Conservation (phyloP, 257 asterid genomes). For the Plectranthus barbatus region DNA sequence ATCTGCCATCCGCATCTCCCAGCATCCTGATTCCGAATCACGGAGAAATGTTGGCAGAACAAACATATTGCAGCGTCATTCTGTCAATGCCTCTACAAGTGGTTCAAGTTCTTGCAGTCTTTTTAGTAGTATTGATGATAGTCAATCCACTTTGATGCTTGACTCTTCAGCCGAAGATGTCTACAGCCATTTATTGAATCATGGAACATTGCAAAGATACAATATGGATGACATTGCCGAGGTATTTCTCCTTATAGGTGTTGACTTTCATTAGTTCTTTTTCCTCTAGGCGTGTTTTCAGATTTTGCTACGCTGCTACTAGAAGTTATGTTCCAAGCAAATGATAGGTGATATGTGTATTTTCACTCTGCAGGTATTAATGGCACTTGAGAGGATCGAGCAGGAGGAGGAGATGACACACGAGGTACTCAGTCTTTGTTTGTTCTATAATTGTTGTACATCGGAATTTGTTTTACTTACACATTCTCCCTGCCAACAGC, state of each 20-base stretch:
- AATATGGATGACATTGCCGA: slow-evolving; percentile 57
- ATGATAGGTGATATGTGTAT: neutral
- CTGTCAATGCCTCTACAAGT: slow-evolving; percentile 32
- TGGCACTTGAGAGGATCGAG: slow-evolving; percentile 74
- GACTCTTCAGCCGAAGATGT: slow-evolving; percentile 29
- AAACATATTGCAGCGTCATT: slow-evolving; percentile 23
- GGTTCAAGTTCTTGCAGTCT: slow-evolving; percentile 34
- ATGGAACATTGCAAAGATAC: slow-evolving; percentile 30
- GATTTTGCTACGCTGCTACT: too few species aligned
- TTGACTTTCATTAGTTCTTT: neutral
- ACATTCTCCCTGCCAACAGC: slow-evolving; percentile 33
- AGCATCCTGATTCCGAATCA: slow-evolving; percentile 17
- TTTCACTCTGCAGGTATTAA: slow-evolving; percentile 40
- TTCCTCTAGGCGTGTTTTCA: neutral
- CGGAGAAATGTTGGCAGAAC: slow-evolving; percentile 21
- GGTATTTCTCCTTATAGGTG: slow-evolving; percentile 29
- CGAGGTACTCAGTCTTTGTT: slow-evolving; percentile 44
- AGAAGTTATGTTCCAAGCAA: too few species aligned
- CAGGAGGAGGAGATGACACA: slow-evolving; percentile 56
- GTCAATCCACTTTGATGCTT: slow-evolving; percentile 17
- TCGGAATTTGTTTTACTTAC: neutral
- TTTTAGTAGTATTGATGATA: slow-evolving; percentile 32
- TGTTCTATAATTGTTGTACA: neutral
- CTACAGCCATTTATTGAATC: slow-evolving; percentile 25
- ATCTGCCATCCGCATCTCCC: slow-evolving; percentile 18